These are phyloP conservation scores for Poa annua DNA, from an alignment of 176 grass and related monocot species.

Conservation along the genomic window DNA sequence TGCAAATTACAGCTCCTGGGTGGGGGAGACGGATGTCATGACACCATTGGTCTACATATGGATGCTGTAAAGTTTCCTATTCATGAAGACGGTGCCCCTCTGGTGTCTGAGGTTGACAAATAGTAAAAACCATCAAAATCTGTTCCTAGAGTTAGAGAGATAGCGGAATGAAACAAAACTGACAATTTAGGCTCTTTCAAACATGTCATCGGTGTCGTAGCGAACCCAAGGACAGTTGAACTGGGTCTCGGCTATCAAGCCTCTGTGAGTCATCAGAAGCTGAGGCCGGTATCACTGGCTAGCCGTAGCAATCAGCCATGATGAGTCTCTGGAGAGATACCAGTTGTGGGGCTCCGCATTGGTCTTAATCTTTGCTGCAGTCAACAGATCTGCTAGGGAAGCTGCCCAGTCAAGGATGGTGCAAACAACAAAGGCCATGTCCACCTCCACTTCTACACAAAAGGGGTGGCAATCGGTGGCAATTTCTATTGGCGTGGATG, in stretches of 20 bases:
- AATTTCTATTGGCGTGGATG: not conserved
- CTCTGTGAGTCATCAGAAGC: constrained; percentile 3
- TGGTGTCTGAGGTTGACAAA: not conserved
- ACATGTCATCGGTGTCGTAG: not conserved
- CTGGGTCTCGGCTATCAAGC: constrained; percentile 14
- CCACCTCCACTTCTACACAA: not conserved
- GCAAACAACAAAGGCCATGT: not conserved
- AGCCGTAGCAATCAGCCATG: not conserved
- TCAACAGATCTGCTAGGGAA: not conserved
- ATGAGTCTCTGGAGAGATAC: not conserved
- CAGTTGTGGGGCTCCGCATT: not conserved
- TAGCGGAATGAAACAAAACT: not conserved
- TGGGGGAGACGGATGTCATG: not conserved
- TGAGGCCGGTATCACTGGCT: not conserved
- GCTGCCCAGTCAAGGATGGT: not conserved
- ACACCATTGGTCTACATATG: not conserved
- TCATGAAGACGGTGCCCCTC: not conserved
- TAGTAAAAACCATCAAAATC: constrained; percentile 1
- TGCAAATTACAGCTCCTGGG: constrained; percentile 8
- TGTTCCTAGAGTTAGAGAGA: constrained; percentile 2
- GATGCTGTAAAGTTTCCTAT: not conserved
- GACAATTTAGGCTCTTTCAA: not conserved
- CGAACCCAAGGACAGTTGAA: not conserved
- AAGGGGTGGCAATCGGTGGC: not conserved
- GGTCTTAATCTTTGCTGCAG: constrained; percentile 10